Evolutionary conservation across 2,329 filamentous ascomycete genomes (phyloP), one percentile per base, ranked within the genome.

Genomic region (Penicillium sp.): DNA sequence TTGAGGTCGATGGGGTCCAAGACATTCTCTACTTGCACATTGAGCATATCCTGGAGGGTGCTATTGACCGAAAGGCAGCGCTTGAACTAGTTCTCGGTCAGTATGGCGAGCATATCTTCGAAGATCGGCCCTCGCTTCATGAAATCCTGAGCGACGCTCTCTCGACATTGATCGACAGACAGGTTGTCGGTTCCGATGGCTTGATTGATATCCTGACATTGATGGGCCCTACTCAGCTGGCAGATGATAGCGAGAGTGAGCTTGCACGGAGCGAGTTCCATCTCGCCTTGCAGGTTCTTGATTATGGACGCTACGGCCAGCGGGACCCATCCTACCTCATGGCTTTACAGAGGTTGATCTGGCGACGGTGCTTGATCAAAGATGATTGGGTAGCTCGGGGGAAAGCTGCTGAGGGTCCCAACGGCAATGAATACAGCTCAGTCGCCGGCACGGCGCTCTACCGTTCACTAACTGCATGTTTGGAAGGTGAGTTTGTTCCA

Each of bases 301-400:
- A 79, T 17, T 73, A 86, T 77, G 68, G 81, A 78, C 73, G 82
- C 78, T 69, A 85, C 78, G 63, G 82, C 81, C 66, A 80, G 73
- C 66, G 79, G 78, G 63, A 86, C 79, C 63, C 66, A 12, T 61
- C 62, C 13, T 69, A 68, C 44, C 43, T 65, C 49, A 57, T 57
- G 48, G 64, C 70, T 31, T 56, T 73, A 44, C 68, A 68, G 6
- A 72, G 71, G 38, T 56, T 73, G 27, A 90, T 97, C 61, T 99
- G 94, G 94, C 89, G 94, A 70, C 86, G 94, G 53, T 88, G 91
- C 60, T 89, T 89, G 68, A 83, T 93, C 64, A 86, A 87, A 49
- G 93, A 97, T 72, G 86, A 97, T 70, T 99, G 94, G 94, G 79
- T 83, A 27, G 81, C 79, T 58, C 83, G 96, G 70, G 93, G 94